phyloP scores from a whole-genome alignment of 2,329 filamentous ascomycete species.

The Didymella lethalis region DNA sequence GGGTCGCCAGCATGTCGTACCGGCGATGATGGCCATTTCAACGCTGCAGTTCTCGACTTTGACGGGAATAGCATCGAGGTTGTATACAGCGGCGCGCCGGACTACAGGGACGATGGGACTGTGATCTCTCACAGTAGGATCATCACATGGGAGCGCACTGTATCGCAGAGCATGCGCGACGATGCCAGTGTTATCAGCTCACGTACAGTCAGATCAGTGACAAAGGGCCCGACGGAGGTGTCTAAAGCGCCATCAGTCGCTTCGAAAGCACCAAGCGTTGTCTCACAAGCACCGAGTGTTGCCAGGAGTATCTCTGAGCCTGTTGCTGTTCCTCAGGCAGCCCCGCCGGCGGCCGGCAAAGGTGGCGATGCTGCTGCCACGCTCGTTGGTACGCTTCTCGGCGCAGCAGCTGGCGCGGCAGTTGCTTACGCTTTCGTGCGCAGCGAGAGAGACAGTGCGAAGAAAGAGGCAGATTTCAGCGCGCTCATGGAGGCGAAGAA shows the following conservation, averaged over 20 bases:
- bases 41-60: slow-evolving; percentile 73
- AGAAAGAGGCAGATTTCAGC: slow-evolving; percentile 54
- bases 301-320: slow-evolving; percentile 47
- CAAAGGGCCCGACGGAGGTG: slow-evolving; percentile 34
- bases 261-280: slow-evolving; percentile 21
- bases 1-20: slow-evolving; percentile 64
- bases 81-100: slow-evolving; percentile 63
- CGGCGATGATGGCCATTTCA: slow-evolving; percentile 65
- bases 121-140: slow-evolving; percentile 56
- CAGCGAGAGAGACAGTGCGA: slow-evolving; percentile 60
- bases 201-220: slow-evolving; percentile 36
- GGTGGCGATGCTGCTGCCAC: slow-evolving; percentile 65
- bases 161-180: slow-evolving; percentile 43
- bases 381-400: slow-evolving; percentile 78
- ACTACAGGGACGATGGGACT: slow-evolving; percentile 49
- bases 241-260: slow-evolving; percentile 38
- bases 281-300: slow-evolving; percentile 35
- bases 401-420: slow-evolving; percentile 79
- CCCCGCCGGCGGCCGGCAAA: slow-evolving; percentile 37
- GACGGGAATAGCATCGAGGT: slow-evolving; percentile 88
- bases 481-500: slow-evolving; percentile 46
- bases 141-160: slow-evolving; percentile 50
- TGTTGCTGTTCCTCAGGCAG: slow-evolving; percentile 34
- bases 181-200: slow-evolving; percentile 44
- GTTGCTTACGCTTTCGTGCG: slow-evolving; percentile 78